These are phyloP conservation scores for Fabrea salina DNA, from an alignment of 169 alveolate species.

Conservation along the genomic window DNA sequence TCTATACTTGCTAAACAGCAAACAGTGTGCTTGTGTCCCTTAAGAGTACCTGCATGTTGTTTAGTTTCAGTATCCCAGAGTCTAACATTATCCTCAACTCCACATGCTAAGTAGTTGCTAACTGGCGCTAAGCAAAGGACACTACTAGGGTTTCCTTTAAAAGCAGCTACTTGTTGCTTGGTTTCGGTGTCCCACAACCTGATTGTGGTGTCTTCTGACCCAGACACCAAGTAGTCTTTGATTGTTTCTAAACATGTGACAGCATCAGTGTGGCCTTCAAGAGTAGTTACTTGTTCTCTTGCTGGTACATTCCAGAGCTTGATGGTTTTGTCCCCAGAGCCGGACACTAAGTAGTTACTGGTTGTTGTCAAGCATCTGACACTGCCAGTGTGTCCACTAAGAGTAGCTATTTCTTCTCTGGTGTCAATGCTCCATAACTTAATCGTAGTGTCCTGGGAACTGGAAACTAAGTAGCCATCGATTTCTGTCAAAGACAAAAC, in stretches of 20 bases:
- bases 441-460: neutral
- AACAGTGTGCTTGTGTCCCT: neutral
- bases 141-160: too few species aligned
- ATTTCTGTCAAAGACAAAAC: neutral
- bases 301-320: conserved; percentile 47
- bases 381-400: conserved; percentile 6
- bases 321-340: conserved; percentile 13
- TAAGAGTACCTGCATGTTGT: neutral
- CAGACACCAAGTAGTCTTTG: neutral
- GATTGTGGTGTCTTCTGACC: neutral
- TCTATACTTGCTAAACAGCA: neutral
- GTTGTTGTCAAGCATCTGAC: neutral
- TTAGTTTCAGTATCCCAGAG: neutral
- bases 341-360: neutral
- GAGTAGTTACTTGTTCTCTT: neutral
- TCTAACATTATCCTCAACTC: neutral
- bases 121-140: neutral
- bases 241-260: neutral
- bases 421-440: neutral
- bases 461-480: neutral
- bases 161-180: neutral
- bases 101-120: neutral
- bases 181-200: neutral
- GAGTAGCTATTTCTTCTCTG: neutral
- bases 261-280: neutral